Evolutionary conservation across 495 filamentous ascomycete species (phyloP), one percentile per base, ranked within the genome.

Genomic region (Penicillium macrosclerotiorum): DNA sequence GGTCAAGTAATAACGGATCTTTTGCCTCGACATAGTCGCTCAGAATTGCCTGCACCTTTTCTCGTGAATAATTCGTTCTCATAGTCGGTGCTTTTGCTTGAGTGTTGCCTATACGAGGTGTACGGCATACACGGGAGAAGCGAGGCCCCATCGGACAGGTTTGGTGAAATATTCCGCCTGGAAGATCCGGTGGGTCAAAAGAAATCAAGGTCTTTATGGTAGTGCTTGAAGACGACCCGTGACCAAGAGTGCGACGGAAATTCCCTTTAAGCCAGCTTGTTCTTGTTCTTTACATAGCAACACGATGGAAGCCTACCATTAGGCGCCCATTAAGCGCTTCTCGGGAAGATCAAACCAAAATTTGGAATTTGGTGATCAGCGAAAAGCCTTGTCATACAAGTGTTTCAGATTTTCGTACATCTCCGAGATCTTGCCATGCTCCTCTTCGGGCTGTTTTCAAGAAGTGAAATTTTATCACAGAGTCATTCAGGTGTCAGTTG

Each of bases 291-390:
- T 2, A 3, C 6, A 38, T 27, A 25, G 8, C 18, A 17, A n/a
- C 22, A n/a, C n/a, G n/a, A n/a, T 20, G 1, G 33, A 20, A 36
- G 33, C 14, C 17, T 8, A 19, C 33, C 17, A 12, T 37, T 18
- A 40, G 20, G 25, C 37, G 37, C 38, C 19, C 24, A n/a, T 41
- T 30, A 41, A 41, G 38, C 38, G 38, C 38, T 30, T 29, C 30
- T 41, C 19, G 9, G 11, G 18, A 19, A 30, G 19, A 25, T 39
- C 37, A 26, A 29, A n/a, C n/a, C n/a, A n/a, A n/a, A n/a, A n/a
- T n/a, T n/a, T n/a, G n/a, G n/a, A n/a, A n/a, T n/a, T n/a, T n/a
- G n/a, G n/a, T n/a, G n/a, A n/a, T n/a, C n/a, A n/a, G n/a, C n/a
- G n/a, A n/a, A n/a, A n/a, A n/a, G n/a, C n/a, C n/a, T n/a, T n/a